phyloP scores from a whole-genome alignment of 2,329 filamentous ascomycete genomes.

The Trichoderma lentiforme region DNA sequence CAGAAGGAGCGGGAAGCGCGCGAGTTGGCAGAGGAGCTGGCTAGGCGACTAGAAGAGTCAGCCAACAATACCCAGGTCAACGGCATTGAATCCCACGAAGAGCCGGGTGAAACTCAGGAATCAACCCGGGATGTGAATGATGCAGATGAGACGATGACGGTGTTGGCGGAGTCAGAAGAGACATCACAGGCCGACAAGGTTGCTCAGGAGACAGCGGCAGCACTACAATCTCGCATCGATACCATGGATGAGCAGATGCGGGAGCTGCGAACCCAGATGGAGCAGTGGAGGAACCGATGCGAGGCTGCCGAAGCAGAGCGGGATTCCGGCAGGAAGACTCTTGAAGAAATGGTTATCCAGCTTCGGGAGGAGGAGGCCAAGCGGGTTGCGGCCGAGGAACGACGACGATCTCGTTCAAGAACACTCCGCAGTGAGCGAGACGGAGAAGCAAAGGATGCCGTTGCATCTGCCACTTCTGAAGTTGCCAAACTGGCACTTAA shows the following conservation, averaged over 20 bases:
- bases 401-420: conserved; percentile 38
- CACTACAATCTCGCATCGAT: conserved; percentile 66
- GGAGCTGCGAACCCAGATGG: conserved; percentile 75
- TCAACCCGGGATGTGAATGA: conserved; percentile 12
- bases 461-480: conserved; percentile 24
- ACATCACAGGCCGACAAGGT: conserved; percentile 2
- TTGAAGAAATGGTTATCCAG: conserved; percentile 84
- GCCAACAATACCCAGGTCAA: conserved; percentile 34
- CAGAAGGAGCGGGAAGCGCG: conserved; percentile 77
- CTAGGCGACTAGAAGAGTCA: conserved; percentile 64
- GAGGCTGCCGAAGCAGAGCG: conserved; percentile 78
- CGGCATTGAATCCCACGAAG: conserved; percentile 28
- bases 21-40: conserved; percentile 78
- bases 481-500: conserved; percentile 21
- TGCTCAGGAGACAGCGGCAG: conserved; percentile 29
- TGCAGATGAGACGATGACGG: not conserved
- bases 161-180: not conserved
- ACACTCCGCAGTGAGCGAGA: not conserved
- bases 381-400: conserved; percentile 43
- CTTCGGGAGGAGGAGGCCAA: conserved; percentile 66
- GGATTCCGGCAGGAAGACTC: conserved; percentile 65
- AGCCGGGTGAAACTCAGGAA: conserved; percentile 23
- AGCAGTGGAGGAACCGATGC: conserved; percentile 71
- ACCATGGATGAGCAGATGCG: conserved; percentile 75
- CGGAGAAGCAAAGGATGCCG: conserved; percentile 17